Conservation (phyloP, 140 eudicot genomes). For the Erigeron philadelphicus region DNA sequence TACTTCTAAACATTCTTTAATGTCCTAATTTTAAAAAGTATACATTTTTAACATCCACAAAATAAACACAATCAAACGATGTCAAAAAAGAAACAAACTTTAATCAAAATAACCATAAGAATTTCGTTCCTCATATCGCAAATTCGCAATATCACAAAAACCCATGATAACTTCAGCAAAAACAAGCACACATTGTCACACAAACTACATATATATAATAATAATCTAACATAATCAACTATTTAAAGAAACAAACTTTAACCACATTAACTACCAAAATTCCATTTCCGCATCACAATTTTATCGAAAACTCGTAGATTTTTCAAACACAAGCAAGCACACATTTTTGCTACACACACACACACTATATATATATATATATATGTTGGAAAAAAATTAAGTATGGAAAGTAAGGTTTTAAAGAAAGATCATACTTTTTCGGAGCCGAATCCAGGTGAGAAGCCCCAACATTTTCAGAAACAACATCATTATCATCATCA, state of each 20-base stretch:
- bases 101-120: no score
- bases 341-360: constrained; percentile 3
- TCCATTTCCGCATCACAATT: not conserved
- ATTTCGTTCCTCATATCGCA: no score
- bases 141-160: no score
- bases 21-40: no score
- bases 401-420: constrained; percentile 11
- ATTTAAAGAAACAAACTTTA: not conserved
- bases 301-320: not conserved
- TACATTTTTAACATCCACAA: no score
- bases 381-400: not conserved
- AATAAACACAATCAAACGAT: no score
- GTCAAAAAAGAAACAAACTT: no score
- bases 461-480: constrained; percentile 11
- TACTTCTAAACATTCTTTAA: no score
- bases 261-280: not conserved
- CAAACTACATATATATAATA: no score
- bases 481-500: constrained; percentile 13
- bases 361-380: not conserved
- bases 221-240: no score
- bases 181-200: not conserved
- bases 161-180: not conserved
- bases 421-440: constrained; percentile 27
- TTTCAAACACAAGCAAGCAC: constrained; percentile 16
- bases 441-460: constrained; percentile 14